Base-by-base conservation (phyloP, 345 rosid species). In the Eucalyptus urophylla region DNA sequence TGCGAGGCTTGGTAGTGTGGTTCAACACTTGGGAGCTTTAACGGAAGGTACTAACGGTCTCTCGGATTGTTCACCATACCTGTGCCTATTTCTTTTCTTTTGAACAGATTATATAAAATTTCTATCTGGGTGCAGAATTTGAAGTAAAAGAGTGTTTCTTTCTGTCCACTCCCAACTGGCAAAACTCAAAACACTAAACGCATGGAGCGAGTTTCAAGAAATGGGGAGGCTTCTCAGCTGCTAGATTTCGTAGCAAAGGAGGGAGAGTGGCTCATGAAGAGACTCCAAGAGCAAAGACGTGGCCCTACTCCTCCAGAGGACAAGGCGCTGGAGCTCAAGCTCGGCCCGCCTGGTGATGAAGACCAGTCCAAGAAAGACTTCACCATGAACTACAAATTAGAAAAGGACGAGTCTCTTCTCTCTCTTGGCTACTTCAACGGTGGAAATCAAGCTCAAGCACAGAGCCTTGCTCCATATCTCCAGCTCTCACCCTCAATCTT, bases 341-440 rank as follows among this genome's bases (percentile, higher is more conserved):
- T 97, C 89, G 99, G 96, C 91, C 99, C 96, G 11, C 99, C 99
- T 51, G 99, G 97, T 53, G 94, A 94, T 87, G 96, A 92, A 72
- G 89, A 47, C 31, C 69, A 85, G 89, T 58, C 9, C 91, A 90
- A 56, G 65, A 90, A 7, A 54, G 65, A 87, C 27, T 53, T 27
- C 54, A 40, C 47, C 85, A 21, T 40, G 85, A 76, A 21, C 29
- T 76, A 40, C 85, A 40, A 40, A 37, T 3, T 76, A 76, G 47
- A 40, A 40, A 76, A 76, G 47, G 47, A 95, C 60, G 92, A 92
- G 86, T 92, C 93, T 91, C 90, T 92, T 88, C 94, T 92, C 81
- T 94, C 93, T 89, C 92, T 95, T 83, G 93, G 94, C 51, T 92
- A 89, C 90, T 94, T 92, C 88, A 81, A 94, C 47, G 85, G 47